Base-by-base conservation (phyloP, 1,284 basidiomycete species). In the Exobasidium cylindrosporum region DNA sequence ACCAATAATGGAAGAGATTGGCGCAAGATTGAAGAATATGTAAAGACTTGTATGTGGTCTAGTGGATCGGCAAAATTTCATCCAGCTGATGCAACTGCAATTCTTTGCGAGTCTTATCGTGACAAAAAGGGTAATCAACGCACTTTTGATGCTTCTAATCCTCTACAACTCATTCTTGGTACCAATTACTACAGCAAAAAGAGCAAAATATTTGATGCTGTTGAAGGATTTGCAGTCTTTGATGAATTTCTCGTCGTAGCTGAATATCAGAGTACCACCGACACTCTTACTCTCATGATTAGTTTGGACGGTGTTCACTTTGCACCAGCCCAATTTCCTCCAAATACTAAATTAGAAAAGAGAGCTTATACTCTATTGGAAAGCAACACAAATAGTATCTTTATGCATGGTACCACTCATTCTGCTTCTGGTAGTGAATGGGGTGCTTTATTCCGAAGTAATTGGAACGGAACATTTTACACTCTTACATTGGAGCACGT, bases 391-490 rank as follows among this genome's bases (percentile, higher is more conserved):
- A 87, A 90, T 63, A 86, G 94, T 0, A 87, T 98, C 64, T 98
- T 98, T 85, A 81, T 98, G 24, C 94, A 96, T 73, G 90, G 96
- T 82, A 97, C 96, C 0, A 95, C 91, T 82, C 91, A 90, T 35
- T 85, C 89, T 60, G 83, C 84, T 14, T 84, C 85, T 0, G 84
- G 83, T 17, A 88, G 87, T 5, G 91, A 86, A 78, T 97, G 90
- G 88, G 95, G 95, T 54, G 89, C 87, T 73, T 87, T 98, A 69
- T 87, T 98, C 78, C 97, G 81, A 93, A 81, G 96, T 52, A 97
- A 98, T 82, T 96, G 90, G 47, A 98, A 98, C 76, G 95, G 95
- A 35, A 98, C 96, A 0, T 97, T 97, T 83, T 98, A 92, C 79
- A 87, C 90, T 28, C 80, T 93, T 17, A 91, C 92, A 0, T 77